Conservation (phyloP, 768 basidiomycete species). For the Auricularia cornea region DNA sequence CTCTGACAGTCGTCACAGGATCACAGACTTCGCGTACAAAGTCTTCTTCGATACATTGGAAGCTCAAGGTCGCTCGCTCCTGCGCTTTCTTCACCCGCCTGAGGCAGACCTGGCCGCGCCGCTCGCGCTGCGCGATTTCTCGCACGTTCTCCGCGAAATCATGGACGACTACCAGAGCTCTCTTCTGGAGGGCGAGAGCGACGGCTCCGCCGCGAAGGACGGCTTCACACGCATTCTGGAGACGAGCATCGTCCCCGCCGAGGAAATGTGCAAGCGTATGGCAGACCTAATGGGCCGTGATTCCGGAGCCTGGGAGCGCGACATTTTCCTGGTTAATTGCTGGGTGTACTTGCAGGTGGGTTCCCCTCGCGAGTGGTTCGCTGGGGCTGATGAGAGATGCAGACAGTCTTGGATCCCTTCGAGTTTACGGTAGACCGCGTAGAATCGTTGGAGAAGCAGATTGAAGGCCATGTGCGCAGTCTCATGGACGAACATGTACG, state of each 20-base stretch:
- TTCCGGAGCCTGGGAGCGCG: constrained; percentile 56
- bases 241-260: constrained; percentile 74
- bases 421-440: constrained; percentile 59
- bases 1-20: constrained; percentile 35
- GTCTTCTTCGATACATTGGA: constrained; percentile 87
- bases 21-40: constrained; percentile 71
- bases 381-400: not conserved
- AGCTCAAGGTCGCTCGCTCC: constrained; percentile 59
- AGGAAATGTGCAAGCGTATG: constrained; percentile 63
- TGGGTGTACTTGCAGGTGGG: constrained; percentile 72
- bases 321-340: constrained; percentile 82
- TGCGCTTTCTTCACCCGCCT: constrained; percentile 33
- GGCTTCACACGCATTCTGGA: constrained; percentile 71
- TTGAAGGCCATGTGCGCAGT: constrained; percentile 51
- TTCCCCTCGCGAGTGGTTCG: constrained; percentile 2
- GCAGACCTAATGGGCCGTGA: constrained; percentile 35
- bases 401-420: constrained; percentile 62
- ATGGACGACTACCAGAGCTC: constrained; percentile 86
- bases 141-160: constrained; percentile 78
- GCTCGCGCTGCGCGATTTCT: constrained; percentile 68
- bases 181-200: constrained; percentile 56
- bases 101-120: constrained; percentile 68
- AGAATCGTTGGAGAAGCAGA: constrained; percentile 43
- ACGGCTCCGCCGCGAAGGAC: constrained; percentile 18
- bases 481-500: constrained; percentile 82